Percentiles rank a stretch among this genome's conserved stretches.
Conservation (phyloP, 495 filamentous ascomycete species). For the Penicillium cataractarum region DNA sequence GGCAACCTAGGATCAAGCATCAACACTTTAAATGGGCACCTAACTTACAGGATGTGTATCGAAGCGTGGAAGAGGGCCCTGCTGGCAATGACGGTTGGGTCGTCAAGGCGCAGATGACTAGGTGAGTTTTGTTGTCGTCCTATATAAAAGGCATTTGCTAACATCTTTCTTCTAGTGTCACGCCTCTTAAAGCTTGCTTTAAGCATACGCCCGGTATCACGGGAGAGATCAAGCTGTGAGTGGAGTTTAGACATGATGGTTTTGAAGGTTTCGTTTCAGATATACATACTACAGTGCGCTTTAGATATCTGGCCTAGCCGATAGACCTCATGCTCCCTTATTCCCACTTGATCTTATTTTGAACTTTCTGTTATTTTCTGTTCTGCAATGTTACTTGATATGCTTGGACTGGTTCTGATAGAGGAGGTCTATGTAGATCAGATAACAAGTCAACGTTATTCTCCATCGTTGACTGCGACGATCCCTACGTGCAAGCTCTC, state of each 20-base stretch:
- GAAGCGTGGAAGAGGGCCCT: slow-evolving; percentile 74
- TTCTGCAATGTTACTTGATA: slow-evolving; percentile 9
- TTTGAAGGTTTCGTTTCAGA: slow-evolving; percentile 24
- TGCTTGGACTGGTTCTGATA: slow-evolving; percentile 44
- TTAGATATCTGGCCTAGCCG: slow-evolving; percentile 38
- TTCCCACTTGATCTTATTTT: slow-evolving; percentile 16
- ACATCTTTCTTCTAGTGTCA: slow-evolving; percentile 63
- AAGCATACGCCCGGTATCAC: slow-evolving; percentile 71
- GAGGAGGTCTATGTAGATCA: slow-evolving; percentile 42
- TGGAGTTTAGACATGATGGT: slow-evolving; percentile 47
- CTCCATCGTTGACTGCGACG: slow-evolving; percentile 80
- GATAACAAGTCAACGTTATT: slow-evolving; percentile 56
- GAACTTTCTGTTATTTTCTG: slow-evolving; percentile 9
- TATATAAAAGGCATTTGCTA: neutral
- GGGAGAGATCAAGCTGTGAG: slow-evolving; percentile 90
- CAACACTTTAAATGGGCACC: slow-evolving; percentile 96
- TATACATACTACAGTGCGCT: slow-evolving; percentile 33
- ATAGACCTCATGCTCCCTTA: slow-evolving; percentile 30
- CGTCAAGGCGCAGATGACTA: slow-evolving; percentile 84
- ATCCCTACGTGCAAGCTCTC: slow-evolving; percentile 81
- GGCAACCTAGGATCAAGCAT: slow-evolving; percentile 56
- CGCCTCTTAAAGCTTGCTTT: slow-evolving; percentile 89
- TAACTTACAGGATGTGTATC: slow-evolving; percentile 80
- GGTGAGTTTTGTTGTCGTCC: slow-evolving; percentile 55
- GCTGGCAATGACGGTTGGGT: slow-evolving; percentile 96